Evolutionary conservation across 192 early-diverging fungal genomes (phyloP), one percentile per base, ranked within the genome.

Genomic region (Mortierella antarctica): DNA sequence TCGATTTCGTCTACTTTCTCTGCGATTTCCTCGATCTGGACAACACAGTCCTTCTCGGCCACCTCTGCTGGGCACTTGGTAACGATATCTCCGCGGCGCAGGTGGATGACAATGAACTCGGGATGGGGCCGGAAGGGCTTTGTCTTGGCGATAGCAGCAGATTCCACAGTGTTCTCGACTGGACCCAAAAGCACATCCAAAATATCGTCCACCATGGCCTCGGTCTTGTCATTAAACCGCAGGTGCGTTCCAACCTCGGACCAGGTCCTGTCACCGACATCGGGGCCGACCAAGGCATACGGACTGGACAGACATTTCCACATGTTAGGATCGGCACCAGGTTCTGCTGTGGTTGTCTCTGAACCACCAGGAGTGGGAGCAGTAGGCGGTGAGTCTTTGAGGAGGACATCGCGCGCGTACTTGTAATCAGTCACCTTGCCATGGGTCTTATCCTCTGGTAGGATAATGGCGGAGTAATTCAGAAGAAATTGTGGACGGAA

Each of bases 11-110:
- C 68, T 0, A 79, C 59, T 52, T 67, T 79, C 14, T 79, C 63
- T 2, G 76, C 76, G 57, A 79, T 79, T 4, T 53, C 51, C 42
- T 79, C 76, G 21, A 79, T 79, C 69, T 79, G 76, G 40, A 79
- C 76, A 60, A 79, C 45, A 45, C 76, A 79, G 18, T 79, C 69
- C 39, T 53, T 50, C 50, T 79, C 76, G 0, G 57, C 31, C 64
- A 61, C 20, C 6, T 63, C 76, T 6, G 45, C 46, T 1, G 67
- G 67, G 57, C 76, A 79, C 46, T 79, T 79, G 52, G 14, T 65
- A 12, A 65, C 64, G 45, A 79, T 79, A 14, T 79, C 76, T 0
- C 76, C 76, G 13, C 76, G 76, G 2, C 76, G 68, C 1, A 79
- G 45, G 49, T 79, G 76, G 41, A 79, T 45, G 11, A 79, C 62